phyloP scores from a whole-genome alignment of 441 rosid genomes.

The Gossypium lobatum region DNA sequence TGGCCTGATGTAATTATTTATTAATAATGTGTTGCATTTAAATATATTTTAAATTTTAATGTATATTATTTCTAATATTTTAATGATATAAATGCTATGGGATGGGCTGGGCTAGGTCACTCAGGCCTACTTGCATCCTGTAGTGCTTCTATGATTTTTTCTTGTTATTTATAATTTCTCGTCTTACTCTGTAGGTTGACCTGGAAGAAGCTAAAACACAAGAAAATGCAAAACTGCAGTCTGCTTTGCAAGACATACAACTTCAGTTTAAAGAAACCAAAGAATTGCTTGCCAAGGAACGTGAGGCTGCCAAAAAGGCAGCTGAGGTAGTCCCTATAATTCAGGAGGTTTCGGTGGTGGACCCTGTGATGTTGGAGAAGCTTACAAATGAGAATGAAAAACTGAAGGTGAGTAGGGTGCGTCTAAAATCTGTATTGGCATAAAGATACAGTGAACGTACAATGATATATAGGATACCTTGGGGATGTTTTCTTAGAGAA shows the following conservation, averaged over 20 bases:
- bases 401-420: constrained; percentile 61
- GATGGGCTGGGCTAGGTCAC: neutral
- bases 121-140: neutral
- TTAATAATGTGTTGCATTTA: neutral
- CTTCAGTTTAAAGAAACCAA: constrained; percentile 75
- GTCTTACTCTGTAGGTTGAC: constrained; percentile 55
- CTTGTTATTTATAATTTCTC: constrained; percentile 13
- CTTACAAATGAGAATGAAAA: constrained; percentile 81
- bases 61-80: neutral
- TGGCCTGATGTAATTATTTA: neutral
- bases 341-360: constrained; percentile 83
- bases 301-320: constrained; percentile 61
- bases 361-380: constrained; percentile 53
- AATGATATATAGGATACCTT: neutral
- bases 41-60: neutral
- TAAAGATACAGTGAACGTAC: neutral
- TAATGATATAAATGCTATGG: neutral
- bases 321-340: constrained; percentile 64
- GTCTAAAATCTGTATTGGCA: neutral
- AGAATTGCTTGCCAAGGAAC: constrained; percentile 66
- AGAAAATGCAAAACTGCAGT: constrained; percentile 81
- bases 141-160: constrained; percentile 10
- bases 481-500: constrained; percentile 16
- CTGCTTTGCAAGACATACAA: constrained; percentile 71
- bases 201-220: constrained; percentile 84